These are phyloP conservation scores for Hypoxylon lenormandii DNA, from an alignment of 495 filamentous ascomycete genomes.

Conservation along the genomic window DNA sequence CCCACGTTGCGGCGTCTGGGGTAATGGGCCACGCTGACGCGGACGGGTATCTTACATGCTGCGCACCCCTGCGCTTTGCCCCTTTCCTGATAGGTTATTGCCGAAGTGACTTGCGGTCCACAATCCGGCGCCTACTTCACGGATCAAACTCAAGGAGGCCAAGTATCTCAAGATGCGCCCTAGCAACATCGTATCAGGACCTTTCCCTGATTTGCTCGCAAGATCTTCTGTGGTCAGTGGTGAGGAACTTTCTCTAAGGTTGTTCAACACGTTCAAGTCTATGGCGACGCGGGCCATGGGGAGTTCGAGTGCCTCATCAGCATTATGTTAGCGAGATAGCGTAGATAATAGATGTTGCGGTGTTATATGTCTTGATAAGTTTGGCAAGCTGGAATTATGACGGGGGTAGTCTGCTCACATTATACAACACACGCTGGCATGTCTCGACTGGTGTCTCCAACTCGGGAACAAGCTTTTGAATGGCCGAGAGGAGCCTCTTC, in stretches of 20 bases:
- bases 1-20: background rate
- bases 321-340: background rate
- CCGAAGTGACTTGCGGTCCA: conserved; percentile 40
- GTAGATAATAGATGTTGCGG: background rate
- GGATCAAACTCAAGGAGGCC: conserved; percentile 28
- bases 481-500: conserved; percentile 28
- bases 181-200: conserved; percentile 27
- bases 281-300: conserved; percentile 26
- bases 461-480: conserved; percentile 24
- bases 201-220: conserved; percentile 25
- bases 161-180: conserved; percentile 37
- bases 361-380: background rate
- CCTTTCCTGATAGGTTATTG: conserved; percentile 38
- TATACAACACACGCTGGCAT: conserved; percentile 34
- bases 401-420: conserved; percentile 15
- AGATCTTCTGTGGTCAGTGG: conserved; percentile 37
- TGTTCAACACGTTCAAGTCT: conserved; percentile 35
- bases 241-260: conserved; percentile 16
- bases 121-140: conserved; percentile 26
- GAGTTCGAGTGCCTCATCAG: conserved; percentile 27
- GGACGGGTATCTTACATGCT: conserved; percentile 28
- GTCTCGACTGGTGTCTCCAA: conserved; percentile 33
- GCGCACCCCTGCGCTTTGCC: conserved; percentile 30
- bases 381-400: background rate
- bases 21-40: background rate